These are phyloP conservation scores for Globisporangium emineosum DNA, from an alignment of 352 stramenopile genomes.

Conservation along the genomic window DNA sequence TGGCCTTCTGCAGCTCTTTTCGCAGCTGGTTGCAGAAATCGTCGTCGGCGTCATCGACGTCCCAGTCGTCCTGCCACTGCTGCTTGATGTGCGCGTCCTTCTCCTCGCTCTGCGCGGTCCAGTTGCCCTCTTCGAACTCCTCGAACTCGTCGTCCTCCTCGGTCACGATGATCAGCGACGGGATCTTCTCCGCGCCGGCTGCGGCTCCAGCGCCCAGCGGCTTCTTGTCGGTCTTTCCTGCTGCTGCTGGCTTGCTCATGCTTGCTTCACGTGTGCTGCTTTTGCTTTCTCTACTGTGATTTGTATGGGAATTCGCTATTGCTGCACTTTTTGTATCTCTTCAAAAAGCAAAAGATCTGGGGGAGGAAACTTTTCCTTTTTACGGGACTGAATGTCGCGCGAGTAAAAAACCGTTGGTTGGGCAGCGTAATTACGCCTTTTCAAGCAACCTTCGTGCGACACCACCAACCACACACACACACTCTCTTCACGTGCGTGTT, in stretches of 20 bases:
- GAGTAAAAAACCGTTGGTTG: slow-evolving; percentile 5
- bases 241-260: slow-evolving; percentile 35
- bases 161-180: slow-evolving; percentile 72
- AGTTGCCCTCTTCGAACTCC: slow-evolving; percentile 85
- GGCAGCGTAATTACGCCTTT: slow-evolving; percentile 14
- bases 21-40: slow-evolving; percentile 92
- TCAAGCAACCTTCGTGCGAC: slow-evolving; percentile 17
- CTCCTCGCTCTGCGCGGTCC: slow-evolving; percentile 71
- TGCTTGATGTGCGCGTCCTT: slow-evolving; percentile 83
- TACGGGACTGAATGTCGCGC: slow-evolving; percentile 15
- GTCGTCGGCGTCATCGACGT: slow-evolving; percentile 90
- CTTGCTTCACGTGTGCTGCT: neutral
- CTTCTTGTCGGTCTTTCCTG: slow-evolving; percentile 17
- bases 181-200: slow-evolving; percentile 62
- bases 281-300: too few species aligned
- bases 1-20: slow-evolving; percentile 85
- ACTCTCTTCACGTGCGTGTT: neutral
- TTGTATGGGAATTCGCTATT: slow-evolving; percentile 4
- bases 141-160: slow-evolving; percentile 90
- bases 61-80: slow-evolving; percentile 93
- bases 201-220: neutral
- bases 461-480: neutral
- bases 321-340: slow-evolving; percentile 2
- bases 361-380: slow-evolving; percentile 8
- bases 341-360: slow-evolving; percentile 15